Percentiles rank a stretch among this genome's conserved stretches.
These are phyloP conservation scores for Rhypophila decipiens DNA, from an alignment of 495 filamentous ascomycete species.

Conservation along the genomic window DNA sequence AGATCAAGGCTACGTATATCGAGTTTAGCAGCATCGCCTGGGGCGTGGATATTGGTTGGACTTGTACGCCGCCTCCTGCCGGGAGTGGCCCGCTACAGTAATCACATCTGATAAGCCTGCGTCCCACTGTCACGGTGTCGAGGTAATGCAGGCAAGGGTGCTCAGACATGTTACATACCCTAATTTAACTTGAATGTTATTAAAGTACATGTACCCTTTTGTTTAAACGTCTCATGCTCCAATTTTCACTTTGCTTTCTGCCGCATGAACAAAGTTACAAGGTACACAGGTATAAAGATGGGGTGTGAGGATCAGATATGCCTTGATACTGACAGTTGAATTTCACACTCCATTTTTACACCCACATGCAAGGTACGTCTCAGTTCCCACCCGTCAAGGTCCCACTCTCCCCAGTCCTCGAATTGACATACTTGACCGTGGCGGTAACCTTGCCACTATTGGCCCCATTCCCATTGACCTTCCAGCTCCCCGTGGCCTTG, in stretches of 20 bases:
- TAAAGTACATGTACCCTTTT: not conserved
- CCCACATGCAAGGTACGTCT: too few species aligned
- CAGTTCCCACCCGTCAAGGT: too few species aligned
- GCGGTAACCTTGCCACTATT: not conserved
- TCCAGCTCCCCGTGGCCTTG: not conserved
- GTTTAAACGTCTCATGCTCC: not conserved
- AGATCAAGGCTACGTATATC: not conserved
- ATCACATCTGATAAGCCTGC: too few species aligned
- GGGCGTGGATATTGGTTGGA: not conserved
- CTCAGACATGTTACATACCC: not conserved
- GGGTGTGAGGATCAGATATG: not conserved
- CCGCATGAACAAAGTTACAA: too few species aligned
- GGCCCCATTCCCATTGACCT: not conserved
- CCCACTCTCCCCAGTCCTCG: slow-evolving; percentile 1
- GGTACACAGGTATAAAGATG: too few species aligned
- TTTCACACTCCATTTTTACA: not conserved
- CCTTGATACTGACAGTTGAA: not conserved
- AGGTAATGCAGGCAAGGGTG: too few species aligned
- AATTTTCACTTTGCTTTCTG: not conserved
- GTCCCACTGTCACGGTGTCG: too few species aligned
- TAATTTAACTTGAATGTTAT: not conserved
- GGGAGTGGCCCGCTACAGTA: too few species aligned
- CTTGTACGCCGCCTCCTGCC: not conserved
- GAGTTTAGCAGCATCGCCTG: not conserved
- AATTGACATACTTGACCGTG: slow-evolving; percentile 4